phyloP scores from a whole-genome alignment of 495 filamentous ascomycete genomes.

The Sordaria brevicollis region DNA sequence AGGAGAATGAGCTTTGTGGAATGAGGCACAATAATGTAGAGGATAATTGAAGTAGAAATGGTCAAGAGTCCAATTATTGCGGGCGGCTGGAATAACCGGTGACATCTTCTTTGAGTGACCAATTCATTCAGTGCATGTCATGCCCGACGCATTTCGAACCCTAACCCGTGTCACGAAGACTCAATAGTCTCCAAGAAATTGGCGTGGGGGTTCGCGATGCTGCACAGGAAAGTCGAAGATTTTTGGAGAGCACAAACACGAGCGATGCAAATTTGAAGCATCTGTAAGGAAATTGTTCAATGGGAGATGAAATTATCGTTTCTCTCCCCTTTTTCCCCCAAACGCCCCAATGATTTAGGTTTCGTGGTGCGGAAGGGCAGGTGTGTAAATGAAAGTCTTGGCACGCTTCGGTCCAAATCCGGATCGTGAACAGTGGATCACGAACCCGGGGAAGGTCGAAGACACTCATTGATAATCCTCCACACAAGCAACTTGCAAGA shows the following conservation, averaged over 20 bases:
- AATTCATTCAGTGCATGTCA: neutral
- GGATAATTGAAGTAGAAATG: no score
- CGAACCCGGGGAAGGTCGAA: neutral
- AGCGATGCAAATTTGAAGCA: no score
- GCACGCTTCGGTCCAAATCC: neutral
- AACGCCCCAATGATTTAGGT: no score
- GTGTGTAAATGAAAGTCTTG: neutral
- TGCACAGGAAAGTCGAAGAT: neutral
- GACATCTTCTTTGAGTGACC: neutral
- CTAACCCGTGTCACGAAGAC: no score
- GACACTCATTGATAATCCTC: neutral
- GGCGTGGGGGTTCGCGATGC: neutral
- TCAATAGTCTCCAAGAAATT: neutral
- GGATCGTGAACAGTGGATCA: neutral
- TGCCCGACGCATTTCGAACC: neutral
- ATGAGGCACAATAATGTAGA: no score
- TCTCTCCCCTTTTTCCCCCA: no score
- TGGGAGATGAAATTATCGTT: no score
- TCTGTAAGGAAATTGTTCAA: no score
- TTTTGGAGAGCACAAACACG: neutral
- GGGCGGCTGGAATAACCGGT: no score
- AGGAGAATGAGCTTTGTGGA: no score
- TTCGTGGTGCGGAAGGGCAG: neutral
- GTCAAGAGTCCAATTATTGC: no score
- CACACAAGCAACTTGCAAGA: neutral